Percentiles rank a stretch among this genome's conserved stretches.
phyloP scores from a whole-genome alignment of 345 rosid genomes.

The Lepidium aucheri region DNA sequence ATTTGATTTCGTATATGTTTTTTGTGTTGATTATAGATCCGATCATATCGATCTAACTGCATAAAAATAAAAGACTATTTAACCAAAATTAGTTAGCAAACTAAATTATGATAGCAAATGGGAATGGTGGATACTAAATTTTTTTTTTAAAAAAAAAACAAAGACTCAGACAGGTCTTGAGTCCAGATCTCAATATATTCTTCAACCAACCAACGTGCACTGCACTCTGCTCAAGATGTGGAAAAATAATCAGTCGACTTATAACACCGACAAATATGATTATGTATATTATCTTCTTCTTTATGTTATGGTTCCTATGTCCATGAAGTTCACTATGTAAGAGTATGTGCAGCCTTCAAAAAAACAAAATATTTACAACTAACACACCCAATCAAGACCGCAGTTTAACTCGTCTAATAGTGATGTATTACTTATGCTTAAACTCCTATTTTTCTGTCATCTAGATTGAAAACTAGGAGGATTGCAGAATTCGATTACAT shows the following conservation, averaged over 20 bases:
- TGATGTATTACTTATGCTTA: background rate
- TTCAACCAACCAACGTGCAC: conserved; percentile 10
- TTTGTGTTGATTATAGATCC: too few relatives aligned
- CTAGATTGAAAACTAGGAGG: too few relatives aligned
- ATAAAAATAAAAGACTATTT: too few relatives aligned
- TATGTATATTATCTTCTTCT: background rate
- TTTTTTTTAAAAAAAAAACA: conserved; percentile 2
- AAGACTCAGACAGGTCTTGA: conserved; percentile 6
- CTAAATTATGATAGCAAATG: too few relatives aligned
- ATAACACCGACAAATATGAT: background rate
- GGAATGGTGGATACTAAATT: too few relatives aligned
- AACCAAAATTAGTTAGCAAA: too few relatives aligned
- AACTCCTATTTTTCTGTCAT: too few relatives aligned
- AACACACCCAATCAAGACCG: background rate
- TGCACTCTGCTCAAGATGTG: background rate
- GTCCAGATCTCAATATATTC: conserved; percentile 2
- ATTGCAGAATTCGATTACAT: too few relatives aligned
- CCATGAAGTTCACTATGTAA: background rate
- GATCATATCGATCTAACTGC: too few relatives aligned
- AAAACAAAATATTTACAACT: background rate
- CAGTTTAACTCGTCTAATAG: background rate
- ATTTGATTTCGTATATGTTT: too few relatives aligned
- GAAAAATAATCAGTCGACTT: background rate
- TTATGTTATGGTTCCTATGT: background rate
- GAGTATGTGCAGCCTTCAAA: conserved; percentile 9